These are phyloP conservation scores for Dioscorea dumetorum DNA, from an alignment of 106 monocot species.

Conservation along the genomic window DNA sequence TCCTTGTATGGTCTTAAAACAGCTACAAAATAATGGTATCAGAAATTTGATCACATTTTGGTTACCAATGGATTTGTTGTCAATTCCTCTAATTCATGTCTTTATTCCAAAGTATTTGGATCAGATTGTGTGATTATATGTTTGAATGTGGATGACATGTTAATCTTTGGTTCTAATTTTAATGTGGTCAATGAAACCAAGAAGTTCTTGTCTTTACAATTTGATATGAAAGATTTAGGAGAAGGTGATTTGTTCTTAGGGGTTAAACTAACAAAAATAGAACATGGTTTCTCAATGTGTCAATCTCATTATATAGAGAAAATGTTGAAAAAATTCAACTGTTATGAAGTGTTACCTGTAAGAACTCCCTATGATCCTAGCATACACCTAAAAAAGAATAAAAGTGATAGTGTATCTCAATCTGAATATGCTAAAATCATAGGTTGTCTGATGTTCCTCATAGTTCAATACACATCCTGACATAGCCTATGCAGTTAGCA, in stretches of 20 bases:
- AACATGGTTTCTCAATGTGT: too few species aligned
- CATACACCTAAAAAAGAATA: too few species aligned
- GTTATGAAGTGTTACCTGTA: too few species aligned
- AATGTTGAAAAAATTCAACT: too few species aligned
- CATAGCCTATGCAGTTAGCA: not conserved
- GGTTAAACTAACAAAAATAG: too few species aligned
- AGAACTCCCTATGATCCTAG: too few species aligned
- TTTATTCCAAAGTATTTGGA: not conserved
- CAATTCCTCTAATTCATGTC: not conserved
- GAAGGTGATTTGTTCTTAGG: too few species aligned
- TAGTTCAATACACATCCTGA: not conserved
- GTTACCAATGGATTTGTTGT: not conserved
- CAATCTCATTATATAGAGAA: too few species aligned
- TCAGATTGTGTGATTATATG: not conserved
- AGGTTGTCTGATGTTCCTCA: not conserved
- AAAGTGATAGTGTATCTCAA: not conserved
- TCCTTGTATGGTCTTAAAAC: not conserved
- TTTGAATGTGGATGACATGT: slow-evolving; percentile 7
- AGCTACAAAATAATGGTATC: not conserved
- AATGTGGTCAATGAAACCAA: not conserved
- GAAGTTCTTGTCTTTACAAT: not conserved
- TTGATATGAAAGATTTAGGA: not conserved
- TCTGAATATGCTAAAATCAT: slow-evolving; percentile 1
- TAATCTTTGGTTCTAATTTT: not conserved
- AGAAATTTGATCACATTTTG: not conserved